Base-by-base conservation (phyloP, 106 monocot species). In the Cymbidium sinense region DNA sequence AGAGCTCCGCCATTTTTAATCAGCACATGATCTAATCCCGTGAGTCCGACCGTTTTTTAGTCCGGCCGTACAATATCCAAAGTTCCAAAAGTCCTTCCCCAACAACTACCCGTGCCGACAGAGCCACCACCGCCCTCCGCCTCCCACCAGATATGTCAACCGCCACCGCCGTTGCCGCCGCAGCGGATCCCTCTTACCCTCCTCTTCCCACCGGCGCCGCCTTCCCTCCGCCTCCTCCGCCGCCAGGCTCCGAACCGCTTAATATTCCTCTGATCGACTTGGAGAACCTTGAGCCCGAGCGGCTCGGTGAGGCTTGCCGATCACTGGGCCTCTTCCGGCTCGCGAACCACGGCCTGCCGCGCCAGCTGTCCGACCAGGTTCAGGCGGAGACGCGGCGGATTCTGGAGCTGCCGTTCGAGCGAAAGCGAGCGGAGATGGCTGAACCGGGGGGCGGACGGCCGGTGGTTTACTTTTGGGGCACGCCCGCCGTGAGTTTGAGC, bases 311-410 rank as follows among this genome's bases (percentile, higher is more conserved):
- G n/a, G 84, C 83, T 1, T 87, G 90, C 87, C 61, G 70, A 15
- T 52, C 70, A 0, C 62, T 69, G 67, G 90, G 90, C 25, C n/a
- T 87, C 15, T 83, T 90, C 85, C 80, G 87, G 58, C 50, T 87
- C 50, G 71, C 34, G 71, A 87, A 90, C 81, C 90, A 90, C 43
- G 90, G 83, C 34, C 37, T 87, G 52, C 90, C 90, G 20, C n/a
- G 75, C 6, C 65, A n/a, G 2, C 83, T 90, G 58, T 64, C 83
- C 1, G 58, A 25, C 31, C 51, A 31, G 52, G 43, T 90, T 61
- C 41, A 79, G 20, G 79, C 1, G 23, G 37, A 76, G 33, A 77
- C 83, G 9, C 51, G 61, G 29, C 35, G 30, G 77, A 65, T 87
- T 25, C 78, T 90, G 61, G 62, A 80, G 21, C 34, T 80, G 1